Base-by-base conservation (phyloP, 139 green algal genomes). In the Volvox africanus region DNA sequence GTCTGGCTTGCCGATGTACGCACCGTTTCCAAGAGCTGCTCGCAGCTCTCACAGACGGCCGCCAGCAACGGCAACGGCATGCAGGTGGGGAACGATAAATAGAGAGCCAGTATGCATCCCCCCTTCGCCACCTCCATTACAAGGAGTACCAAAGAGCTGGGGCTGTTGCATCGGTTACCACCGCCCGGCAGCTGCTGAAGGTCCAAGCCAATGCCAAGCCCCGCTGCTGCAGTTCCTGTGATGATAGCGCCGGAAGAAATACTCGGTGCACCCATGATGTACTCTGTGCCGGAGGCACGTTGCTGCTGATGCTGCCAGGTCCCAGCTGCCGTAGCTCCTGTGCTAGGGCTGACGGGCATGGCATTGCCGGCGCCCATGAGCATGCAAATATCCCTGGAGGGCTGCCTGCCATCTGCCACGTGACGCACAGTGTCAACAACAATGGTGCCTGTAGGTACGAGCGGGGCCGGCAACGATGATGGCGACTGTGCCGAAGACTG, bases 1-100 rank as follows among this genome's bases (percentile, higher is more conserved):
- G 44, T 9, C 44, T 9, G 44, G 44, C 44, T 55, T 55, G 9
- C 44, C 9, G 44, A 55, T 55, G 44, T 55, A 55, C 80, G 0
- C 61, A 87, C 82, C 82, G 30, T 28, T 67, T 30, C 0, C 30
- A 87, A 21, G 32, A 87, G 82, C 61, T 61, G 30, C 6, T 33
- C 82, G 61, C 82, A 87, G 82, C 82, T 87, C 30, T 62, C 82
- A 19, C 65, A 9, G 18, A 26, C 82, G 9, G 82, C n/a, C 18
- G n/a, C 61, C 61, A 87, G 82, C 32, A 87, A 62, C 82, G 61
- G 61, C 61, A 33, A 20, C 9, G 82, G 82, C 82, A 87, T 77
- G 32, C 50, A 62, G 32, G 82, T 61, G 61, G 82, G 82, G 61
- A 87, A 87, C 30, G 82, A 61, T 21, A 87, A 24, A 35, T 87